Conservation (phyloP, 768 basidiomycete genomes). For the Russula lepida region DNA sequence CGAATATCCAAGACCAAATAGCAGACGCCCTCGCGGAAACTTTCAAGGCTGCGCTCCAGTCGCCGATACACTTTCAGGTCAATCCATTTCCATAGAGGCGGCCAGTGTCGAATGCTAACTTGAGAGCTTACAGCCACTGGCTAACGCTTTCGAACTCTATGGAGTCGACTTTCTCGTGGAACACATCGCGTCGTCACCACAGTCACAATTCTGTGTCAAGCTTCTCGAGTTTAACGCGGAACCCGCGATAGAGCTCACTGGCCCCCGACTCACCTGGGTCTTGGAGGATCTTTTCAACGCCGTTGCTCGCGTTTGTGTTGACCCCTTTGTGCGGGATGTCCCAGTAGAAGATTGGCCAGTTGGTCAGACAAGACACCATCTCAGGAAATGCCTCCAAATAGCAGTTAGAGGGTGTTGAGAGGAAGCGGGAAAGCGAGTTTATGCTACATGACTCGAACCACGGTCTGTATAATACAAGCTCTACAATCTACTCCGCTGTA, state of each 20-base stretch:
- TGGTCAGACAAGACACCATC: constrained; percentile 43
- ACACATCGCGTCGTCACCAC: constrained; percentile 26
- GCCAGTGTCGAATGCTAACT: too few relatives aligned
- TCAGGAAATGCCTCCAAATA: constrained; percentile 63
- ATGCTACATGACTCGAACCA: constrained; percentile 5
- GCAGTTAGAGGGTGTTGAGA: constrained; percentile 32
- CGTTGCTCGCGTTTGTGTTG: constrained; percentile 59
- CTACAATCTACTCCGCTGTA: constrained; percentile 1
- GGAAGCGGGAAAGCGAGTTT: neutral
- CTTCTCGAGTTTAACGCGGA: constrained; percentile 91
- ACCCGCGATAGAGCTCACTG: constrained; percentile 92
- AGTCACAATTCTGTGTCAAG: constrained; percentile 41
- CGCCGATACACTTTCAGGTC: constrained; percentile 81
- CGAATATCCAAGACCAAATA: constrained; percentile 52
- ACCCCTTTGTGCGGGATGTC: constrained; percentile 46
- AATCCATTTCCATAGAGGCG: constrained; percentile 15
- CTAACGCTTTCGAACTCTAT: constrained; percentile 92
- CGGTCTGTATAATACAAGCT: constrained; percentile 9
- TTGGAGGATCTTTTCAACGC: constrained; percentile 71
- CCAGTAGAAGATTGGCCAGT: constrained; percentile 35
- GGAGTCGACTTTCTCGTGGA: constrained; percentile 88
- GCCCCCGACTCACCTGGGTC: constrained; percentile 71
- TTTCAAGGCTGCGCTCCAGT: constrained; percentile 77
- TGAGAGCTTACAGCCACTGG: constrained; percentile 47
- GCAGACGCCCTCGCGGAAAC: constrained; percentile 63